Percentiles rank a stretch among this genome's conserved stretches.
Evolutionary conservation across 495 filamentous ascomycete species (phyloP).

Genomic region (Hypoxylon fragiforme): DNA sequence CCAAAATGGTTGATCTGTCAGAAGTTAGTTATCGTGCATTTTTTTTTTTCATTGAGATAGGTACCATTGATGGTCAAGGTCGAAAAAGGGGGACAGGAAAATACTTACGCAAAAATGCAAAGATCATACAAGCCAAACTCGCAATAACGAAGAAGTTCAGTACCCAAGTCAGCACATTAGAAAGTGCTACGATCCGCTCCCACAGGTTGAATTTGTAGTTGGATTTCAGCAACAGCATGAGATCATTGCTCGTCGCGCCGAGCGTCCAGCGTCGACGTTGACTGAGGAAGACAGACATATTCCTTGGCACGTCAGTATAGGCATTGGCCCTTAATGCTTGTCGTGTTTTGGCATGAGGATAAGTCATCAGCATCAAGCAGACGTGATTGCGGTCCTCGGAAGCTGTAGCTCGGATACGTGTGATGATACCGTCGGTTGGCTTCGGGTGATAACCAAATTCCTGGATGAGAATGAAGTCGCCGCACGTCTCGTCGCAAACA

Average conservation of each 20-base stretch:
- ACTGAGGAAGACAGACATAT: slow-evolving; percentile 38
- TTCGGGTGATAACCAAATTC: slow-evolving; percentile 38
- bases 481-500: slow-evolving; percentile 39
- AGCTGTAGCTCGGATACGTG: slow-evolving; percentile 35
- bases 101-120: slow-evolving; percentile 28
- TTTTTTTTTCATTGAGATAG: too few species aligned
- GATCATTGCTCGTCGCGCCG: slow-evolving; percentile 37
- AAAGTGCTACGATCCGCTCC: slow-evolving; percentile 36
- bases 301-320: slow-evolving; percentile 36
- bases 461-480: slow-evolving; percentile 36
- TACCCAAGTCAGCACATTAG: slow-evolving; percentile 34
- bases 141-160: slow-evolving; percentile 40
- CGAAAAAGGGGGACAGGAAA: neutral
- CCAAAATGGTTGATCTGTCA: slow-evolving; percentile 28
- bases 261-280: slow-evolving; percentile 40
- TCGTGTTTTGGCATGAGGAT: slow-evolving; percentile 30
- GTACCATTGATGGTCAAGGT: too few species aligned
- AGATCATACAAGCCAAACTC: slow-evolving; percentile 30
- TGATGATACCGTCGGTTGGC: slow-evolving; percentile 34
- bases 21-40: neutral
- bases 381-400: slow-evolving; percentile 39
- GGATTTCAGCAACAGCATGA: slow-evolving; percentile 32
- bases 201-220: slow-evolving; percentile 21
- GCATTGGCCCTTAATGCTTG: slow-evolving; percentile 38
- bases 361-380: slow-evolving; percentile 36